Base-by-base conservation (phyloP, 2,329 filamentous ascomycete genomes). In the Parafenestella ontariensis region DNA sequence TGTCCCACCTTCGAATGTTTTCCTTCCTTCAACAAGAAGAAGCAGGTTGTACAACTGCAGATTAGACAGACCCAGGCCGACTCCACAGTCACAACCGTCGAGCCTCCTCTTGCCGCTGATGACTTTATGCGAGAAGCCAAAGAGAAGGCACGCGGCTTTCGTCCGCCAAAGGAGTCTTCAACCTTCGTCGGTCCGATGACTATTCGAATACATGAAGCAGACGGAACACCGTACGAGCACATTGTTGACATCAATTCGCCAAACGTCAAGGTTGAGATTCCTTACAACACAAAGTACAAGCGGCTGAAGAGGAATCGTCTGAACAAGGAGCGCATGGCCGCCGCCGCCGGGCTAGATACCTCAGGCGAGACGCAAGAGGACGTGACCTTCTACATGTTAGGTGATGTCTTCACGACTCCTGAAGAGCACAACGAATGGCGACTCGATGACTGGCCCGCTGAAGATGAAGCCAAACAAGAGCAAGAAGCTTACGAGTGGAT, bases 281-380 rank as follows among this genome's bases (percentile, higher is more conserved):
- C 94, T 0, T 99, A 99, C 78, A 98, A 98, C 68, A 99, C 95
- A 0, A 99, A 99, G 74, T 99, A 99, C 79, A 99, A 98, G 79
- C 88, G 96, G 8, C 83, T 99, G 2, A 99, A 99, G 80, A 84
- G 93, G 42, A 97, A 90, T 54, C 86, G 89, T 40, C 83, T 90
- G 28, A 87, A 94, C 72, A 92, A 92, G 72, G 91, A 96, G 73
- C 87, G 91, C 56, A 87, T 85, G 20, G 84, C 84, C 34, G 86
- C 84, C 45, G 86, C 82, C 21, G 83, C 80, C 39, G 89, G 83
- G 52, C 84, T 85, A 46, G 90, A 89, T 68, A 82, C 82, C 42
- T 79, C 80, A 60, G 82, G 83, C 15, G 89, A 90, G 57, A 58
- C 66, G 18, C 87, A 91, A 49, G 89, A 95, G 49, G 92, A 96